These are phyloP conservation scores for Cordyceps pruinosa DNA, from an alignment of 2,329 filamentous ascomycete genomes.

Conservation along the genomic window DNA sequence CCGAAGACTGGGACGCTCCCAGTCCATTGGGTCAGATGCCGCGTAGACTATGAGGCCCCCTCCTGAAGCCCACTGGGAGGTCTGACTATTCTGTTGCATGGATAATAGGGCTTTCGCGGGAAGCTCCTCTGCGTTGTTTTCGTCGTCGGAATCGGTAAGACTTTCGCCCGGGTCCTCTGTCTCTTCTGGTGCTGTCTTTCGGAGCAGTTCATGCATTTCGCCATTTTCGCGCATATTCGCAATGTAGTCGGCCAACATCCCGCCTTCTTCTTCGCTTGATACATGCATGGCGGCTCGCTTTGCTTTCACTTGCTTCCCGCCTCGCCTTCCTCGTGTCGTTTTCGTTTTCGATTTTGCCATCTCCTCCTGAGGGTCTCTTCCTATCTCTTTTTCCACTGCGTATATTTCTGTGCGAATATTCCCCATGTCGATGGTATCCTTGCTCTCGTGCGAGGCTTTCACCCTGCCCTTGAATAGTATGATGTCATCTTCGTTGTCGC, in stretches of 20 bases:
- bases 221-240: conserved; percentile 52
- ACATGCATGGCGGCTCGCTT: conserved; percentile 3
- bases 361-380: conserved; percentile 14
- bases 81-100: conserved; percentile 23
- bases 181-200: not conserved
- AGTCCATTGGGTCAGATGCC: conserved; percentile 81
- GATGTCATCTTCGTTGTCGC: conserved; percentile 62
- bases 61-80: conserved; percentile 27
- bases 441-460: not conserved
- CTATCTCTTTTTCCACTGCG: conserved; percentile 20
- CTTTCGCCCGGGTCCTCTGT: not conserved
- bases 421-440: conserved; percentile 16
- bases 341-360: conserved; percentile 15
- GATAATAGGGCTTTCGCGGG: not conserved
- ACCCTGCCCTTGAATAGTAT: conserved; percentile 56
- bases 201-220: conserved; percentile 50
- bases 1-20: conserved; percentile 60
- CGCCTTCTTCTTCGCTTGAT: conserved; percentile 41
- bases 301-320: conserved; percentile 14
- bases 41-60: conserved; percentile 37
- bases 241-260: conserved; percentile 62
- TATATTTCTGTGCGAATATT: conserved; percentile 29
- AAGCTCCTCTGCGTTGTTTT: not conserved
- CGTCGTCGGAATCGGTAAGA: not conserved
- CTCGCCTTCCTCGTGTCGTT: conserved; percentile 18